A percentile compares a stretch with the other conserved stretches of the same genome.
phyloP scores from a whole-genome alignment of 169 alveolate species.

The Plasmodium ovale region DNA sequence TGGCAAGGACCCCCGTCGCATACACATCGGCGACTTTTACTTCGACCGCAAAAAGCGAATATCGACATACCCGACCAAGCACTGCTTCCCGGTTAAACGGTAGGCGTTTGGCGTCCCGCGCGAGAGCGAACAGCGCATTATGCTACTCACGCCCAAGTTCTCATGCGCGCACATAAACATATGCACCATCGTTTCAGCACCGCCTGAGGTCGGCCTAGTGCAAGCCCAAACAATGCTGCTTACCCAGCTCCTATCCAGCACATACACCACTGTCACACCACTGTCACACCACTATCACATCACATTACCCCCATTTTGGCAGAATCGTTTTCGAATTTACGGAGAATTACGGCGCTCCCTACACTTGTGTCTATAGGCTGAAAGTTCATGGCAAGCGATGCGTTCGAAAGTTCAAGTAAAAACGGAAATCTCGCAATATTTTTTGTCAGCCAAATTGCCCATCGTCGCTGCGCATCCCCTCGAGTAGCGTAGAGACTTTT shows the following conservation, averaged over 20 bases:
- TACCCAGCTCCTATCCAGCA: too few relatives aligned
- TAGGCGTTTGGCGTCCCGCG: too few relatives aligned
- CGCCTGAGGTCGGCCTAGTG: too few relatives aligned
- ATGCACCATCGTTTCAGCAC: too few relatives aligned
- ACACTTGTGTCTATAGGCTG: slow-evolving; percentile 64
- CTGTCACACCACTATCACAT: too few relatives aligned
- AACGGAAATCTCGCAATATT: neutral
- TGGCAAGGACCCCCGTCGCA: slow-evolving; percentile 28
- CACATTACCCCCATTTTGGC: neutral
- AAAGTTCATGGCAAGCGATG: slow-evolving; percentile 68
- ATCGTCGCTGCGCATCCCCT: too few relatives aligned
- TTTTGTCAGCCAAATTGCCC: slow-evolving; percentile 9
- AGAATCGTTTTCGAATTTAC: slow-evolving; percentile 67
- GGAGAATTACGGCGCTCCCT: slow-evolving; percentile 71
- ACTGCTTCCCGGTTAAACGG: slow-evolving; percentile 68
- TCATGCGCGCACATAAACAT: too few relatives aligned
- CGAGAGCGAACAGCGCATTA: too few relatives aligned
- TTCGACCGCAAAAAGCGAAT: slow-evolving; percentile 68
- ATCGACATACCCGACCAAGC: slow-evolving; percentile 57
- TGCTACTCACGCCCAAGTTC: too few relatives aligned
- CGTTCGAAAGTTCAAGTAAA: slow-evolving; percentile 45
- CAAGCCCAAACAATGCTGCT: too few relatives aligned
- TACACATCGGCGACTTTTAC: slow-evolving; percentile 73
- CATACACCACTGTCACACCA: too few relatives aligned
- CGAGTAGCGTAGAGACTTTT: too few relatives aligned